phyloP scores from a whole-genome alignment of 1,139 yeast species.

The Sugiyamaella novakii region DNA sequence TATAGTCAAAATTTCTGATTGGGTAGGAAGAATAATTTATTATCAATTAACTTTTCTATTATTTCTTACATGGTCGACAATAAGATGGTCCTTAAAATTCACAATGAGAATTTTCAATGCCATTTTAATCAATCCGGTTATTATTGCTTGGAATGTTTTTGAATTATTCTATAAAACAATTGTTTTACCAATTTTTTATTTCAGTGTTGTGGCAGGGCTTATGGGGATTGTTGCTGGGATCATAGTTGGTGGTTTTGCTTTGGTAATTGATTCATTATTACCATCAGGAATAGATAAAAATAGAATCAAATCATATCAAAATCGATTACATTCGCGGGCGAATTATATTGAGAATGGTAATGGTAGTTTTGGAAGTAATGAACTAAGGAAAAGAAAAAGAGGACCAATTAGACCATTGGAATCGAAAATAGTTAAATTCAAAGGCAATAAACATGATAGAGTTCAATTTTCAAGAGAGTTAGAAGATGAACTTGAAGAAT shows the following conservation, averaged over 20 bases:
- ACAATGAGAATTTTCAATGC: conserved; percentile 1
- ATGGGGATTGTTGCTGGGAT: conserved; percentile 33
- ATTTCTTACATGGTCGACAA: conserved; percentile 5
- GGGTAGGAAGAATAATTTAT: neutral
- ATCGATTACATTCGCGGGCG: neutral
- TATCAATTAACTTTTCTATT: conserved; percentile 6
- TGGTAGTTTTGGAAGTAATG: conserved; percentile 2
- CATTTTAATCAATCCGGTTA: conserved; percentile 21
- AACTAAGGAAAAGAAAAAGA: conserved; percentile 8
- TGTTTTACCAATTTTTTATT: conserved; percentile 32
- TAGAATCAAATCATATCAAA: neutral
- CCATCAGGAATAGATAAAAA: conserved; percentile 22
- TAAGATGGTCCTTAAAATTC: conserved; percentile 6
- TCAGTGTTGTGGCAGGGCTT: conserved; percentile 29
- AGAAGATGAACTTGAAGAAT: conserved; percentile 5
- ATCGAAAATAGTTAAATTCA: too few relatives aligned
- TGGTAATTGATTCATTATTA: conserved; percentile 29
- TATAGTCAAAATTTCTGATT: neutral
- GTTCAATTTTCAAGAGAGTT: conserved; percentile 3
- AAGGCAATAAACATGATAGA: conserved; percentile 1
- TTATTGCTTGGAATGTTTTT: conserved; percentile 27
- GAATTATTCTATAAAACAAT: conserved; percentile 27
- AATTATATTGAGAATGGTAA: neutral
- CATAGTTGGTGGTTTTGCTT: conserved; percentile 31
- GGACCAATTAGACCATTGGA: neutral